A percentile compares a stretch with the other conserved stretches of the same genome.
These are phyloP conservation scores for Fragaria ananassa DNA, from an alignment of 306 rosid species.

Conservation along the genomic window DNA sequence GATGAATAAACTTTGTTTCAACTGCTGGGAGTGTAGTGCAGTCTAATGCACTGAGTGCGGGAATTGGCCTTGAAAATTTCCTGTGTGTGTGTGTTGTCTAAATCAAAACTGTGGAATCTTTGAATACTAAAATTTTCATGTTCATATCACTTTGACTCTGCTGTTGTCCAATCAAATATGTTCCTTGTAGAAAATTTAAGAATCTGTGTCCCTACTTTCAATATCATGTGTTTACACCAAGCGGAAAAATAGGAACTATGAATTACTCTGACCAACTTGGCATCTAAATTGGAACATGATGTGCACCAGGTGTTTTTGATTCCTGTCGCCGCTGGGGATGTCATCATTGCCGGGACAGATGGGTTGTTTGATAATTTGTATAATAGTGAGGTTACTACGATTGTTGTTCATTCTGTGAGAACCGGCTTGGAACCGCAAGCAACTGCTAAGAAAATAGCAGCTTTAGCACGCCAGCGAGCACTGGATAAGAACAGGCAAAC, in stretches of 20 bases:
- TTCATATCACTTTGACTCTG: neutral
- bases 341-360: constrained; percentile 80
- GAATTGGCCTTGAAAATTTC: neutral
- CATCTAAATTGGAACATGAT: constrained; percentile 8
- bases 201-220: neutral
- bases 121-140: neutral
- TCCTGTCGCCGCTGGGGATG: constrained; percentile 65
- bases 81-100: neutral
- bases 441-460: constrained; percentile 86
- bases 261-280: neutral
- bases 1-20: neutral
- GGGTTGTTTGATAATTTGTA: constrained; percentile 89
- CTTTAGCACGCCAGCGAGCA: constrained; percentile 75
- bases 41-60: neutral
- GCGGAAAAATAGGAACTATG: neutral
- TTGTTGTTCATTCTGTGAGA: constrained; percentile 58
- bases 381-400: constrained; percentile 53
- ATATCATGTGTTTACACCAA: neutral
- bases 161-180: neutral
- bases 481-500: constrained; percentile 60
- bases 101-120: neutral
- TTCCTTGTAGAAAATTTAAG: neutral
- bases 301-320: constrained; percentile 51
- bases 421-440: constrained; percentile 63
- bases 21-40: neutral